Conservation (phyloP, 768 basidiomycete species). For the Exsudoporus frostii region DNA sequence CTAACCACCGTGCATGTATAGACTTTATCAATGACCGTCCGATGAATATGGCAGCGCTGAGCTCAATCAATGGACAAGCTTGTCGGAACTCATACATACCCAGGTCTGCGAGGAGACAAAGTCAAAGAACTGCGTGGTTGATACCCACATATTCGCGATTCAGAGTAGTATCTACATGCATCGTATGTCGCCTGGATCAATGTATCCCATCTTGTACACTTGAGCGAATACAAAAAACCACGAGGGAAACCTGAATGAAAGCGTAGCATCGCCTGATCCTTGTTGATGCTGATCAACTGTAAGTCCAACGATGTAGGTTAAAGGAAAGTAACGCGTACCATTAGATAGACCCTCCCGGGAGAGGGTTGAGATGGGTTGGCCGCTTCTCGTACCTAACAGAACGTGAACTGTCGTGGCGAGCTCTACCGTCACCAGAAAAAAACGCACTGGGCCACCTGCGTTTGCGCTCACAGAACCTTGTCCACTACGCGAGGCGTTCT, state of each 20-base stretch:
- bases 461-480: background rate
- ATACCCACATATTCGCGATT: too few relatives aligned
- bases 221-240: background rate
- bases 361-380: too few relatives aligned
- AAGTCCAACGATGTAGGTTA: background rate
- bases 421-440: background rate
- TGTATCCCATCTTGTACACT: too few relatives aligned
- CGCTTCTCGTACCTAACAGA: background rate
- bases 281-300: background rate
- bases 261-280: background rate
- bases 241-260: background rate
- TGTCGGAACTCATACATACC: too few relatives aligned
- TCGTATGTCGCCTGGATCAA: too few relatives aligned
- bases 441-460: accelerated
- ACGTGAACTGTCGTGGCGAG: too few relatives aligned
- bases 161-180: too few relatives aligned
- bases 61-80: too few relatives aligned
- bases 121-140: too few relatives aligned
- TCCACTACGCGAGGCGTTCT: background rate
- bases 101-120: too few relatives aligned
- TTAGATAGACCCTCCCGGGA: background rate
- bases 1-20: background rate
- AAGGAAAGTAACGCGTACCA: background rate
- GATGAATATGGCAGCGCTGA: background rate
- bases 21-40: background rate